Conservation (phyloP, 177 flowering plant species). For the Vitis hybrid region DNA sequence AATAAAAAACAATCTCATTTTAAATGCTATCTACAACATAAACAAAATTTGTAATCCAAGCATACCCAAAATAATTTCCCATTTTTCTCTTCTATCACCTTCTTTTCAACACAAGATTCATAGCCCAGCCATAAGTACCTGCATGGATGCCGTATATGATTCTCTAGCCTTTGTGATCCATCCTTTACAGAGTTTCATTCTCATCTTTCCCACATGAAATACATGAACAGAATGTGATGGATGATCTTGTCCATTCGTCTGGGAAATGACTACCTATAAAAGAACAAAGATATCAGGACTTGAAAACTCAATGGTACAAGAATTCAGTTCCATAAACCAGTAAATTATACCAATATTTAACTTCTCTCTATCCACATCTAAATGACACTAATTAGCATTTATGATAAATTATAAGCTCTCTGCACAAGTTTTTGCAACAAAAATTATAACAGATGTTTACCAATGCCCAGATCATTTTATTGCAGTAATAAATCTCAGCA, state of each 20-base stretch:
- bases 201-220: slow-evolving; percentile 81
- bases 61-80: neutral
- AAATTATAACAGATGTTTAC: too few species aligned
- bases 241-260: slow-evolving; percentile 80
- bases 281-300: slow-evolving; percentile 5
- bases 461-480: too few species aligned
- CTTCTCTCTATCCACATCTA: too few species aligned
- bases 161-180: slow-evolving; percentile 92
- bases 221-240: slow-evolving; percentile 64
- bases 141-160: slow-evolving; percentile 81
- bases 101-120: neutral
- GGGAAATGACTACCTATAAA: slow-evolving; percentile 77
- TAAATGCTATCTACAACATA: neutral
- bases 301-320: neutral
- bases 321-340: neutral
- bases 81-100: neutral
- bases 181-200: slow-evolving; percentile 87
- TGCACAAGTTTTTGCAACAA: too few species aligned
- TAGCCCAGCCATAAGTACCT: slow-evolving; percentile 41
- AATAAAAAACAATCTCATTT: neutral
- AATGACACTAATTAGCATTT: too few species aligned
- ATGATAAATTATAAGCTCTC: too few species aligned
- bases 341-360: neutral
- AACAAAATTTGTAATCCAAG: neutral
- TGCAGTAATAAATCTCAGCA: too few species aligned